Percentiles rank a stretch among this genome's conserved stretches.
Evolutionary conservation across 371 early-diverging fungal genomes (phyloP).

Genomic region (Massospora cicadina): DNA sequence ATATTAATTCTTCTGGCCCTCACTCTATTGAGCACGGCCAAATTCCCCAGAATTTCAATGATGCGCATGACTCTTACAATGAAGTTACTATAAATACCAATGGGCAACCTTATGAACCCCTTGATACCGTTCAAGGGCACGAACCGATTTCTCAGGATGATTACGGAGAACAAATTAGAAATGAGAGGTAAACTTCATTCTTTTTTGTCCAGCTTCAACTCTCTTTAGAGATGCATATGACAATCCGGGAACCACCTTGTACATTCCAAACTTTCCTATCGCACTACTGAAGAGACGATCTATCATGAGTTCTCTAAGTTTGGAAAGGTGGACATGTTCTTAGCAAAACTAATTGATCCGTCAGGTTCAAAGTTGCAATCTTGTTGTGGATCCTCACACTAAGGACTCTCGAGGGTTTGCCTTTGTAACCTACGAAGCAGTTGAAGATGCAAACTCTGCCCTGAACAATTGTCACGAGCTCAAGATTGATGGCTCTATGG

Average conservation of each 20-base stretch:
- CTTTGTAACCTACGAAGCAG: conserved; percentile 54
- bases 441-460: conserved; percentile 60
- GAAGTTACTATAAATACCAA: not conserved
- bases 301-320: conserved; percentile 34
- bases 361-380: conserved; percentile 46
- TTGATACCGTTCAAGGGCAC: not conserved
- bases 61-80: not conserved
- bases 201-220: not conserved
- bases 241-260: conserved; percentile 3
- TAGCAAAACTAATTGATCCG: conserved; percentile 4
- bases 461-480: conserved; percentile 22
- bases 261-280: conserved; percentile 7
- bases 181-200: not conserved
- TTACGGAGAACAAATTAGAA: not conserved
- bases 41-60: not conserved
- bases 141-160: not conserved
- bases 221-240: conserved; percentile 1
- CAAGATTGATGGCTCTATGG: conserved; percentile 50
- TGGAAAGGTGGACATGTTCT: conserved; percentile 43
- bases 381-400: conserved; percentile 65
- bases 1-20: not conserved
- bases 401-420: conserved; percentile 71
- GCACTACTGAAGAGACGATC: conserved; percentile 5
- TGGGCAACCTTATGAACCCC: not conserved
- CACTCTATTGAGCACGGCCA: not conserved